Evolutionary conservation across 2,329 filamentous ascomycete species (phyloP).

Genomic region (Didymella pinodella): DNA sequence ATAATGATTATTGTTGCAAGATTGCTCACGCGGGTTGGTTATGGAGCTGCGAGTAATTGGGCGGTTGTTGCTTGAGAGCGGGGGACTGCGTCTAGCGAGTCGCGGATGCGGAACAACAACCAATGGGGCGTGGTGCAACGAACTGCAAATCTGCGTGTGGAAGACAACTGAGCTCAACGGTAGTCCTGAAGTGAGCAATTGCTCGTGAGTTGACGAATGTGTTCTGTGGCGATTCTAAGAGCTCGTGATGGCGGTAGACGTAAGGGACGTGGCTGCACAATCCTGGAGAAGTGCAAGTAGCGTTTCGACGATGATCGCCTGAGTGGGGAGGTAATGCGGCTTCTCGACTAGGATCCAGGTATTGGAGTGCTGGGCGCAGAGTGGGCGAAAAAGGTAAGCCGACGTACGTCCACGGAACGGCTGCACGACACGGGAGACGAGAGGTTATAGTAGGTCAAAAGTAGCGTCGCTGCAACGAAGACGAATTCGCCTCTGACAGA

Average conservation of each 20-base stretch:
- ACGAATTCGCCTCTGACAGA: constrained; percentile 41
- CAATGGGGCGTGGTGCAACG: constrained; percentile 40
- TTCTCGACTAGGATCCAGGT: constrained; percentile 44
- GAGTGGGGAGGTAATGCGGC: constrained; percentile 47
- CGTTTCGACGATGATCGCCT: constrained; percentile 43
- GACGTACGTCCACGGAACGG: constrained; percentile 28
- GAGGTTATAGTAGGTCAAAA: constrained; percentile 44
- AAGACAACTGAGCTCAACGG: constrained; percentile 29
- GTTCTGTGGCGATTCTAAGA: constrained; percentile 20
- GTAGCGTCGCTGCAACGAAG: constrained; percentile 42
- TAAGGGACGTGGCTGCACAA: constrained; percentile 31
- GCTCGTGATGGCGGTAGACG: constrained; percentile 30
- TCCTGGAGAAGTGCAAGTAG: constrained; percentile 32
- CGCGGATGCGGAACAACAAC: constrained; percentile 37
- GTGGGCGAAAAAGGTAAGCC: constrained; percentile 31
- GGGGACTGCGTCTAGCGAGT: constrained; percentile 49
- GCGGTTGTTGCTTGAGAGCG: constrained; percentile 43
- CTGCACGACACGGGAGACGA: constrained; percentile 44
- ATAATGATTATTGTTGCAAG: constrained; percentile 25
- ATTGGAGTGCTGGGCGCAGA: constrained; percentile 42
- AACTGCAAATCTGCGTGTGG: constrained; percentile 38
- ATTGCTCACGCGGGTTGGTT: constrained; percentile 36
- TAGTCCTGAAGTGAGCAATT: constrained; percentile 27
- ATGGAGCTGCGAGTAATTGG: constrained; percentile 43
- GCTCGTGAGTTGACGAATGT: constrained; percentile 14